Percentiles rank a stretch among this genome's conserved stretches.
These are phyloP conservation scores for Talaromyces islandicus DNA, from an alignment of 2,329 filamentous ascomycete species.

Conservation along the genomic window DNA sequence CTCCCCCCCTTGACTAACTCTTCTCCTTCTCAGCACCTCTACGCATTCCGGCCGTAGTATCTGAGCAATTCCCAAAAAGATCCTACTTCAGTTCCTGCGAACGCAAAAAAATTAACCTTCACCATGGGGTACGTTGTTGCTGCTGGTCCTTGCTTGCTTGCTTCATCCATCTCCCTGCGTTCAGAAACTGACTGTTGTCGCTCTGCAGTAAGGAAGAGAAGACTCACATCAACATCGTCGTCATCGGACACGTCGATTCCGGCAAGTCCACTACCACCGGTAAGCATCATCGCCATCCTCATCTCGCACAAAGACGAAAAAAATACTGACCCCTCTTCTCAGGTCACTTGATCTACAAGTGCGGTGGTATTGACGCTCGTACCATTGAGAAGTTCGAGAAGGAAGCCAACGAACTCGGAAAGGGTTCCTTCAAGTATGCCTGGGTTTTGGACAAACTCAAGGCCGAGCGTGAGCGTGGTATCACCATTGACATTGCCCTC, in stretches of 20 bases:
- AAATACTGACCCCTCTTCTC: background rate
- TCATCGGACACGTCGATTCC: conserved; percentile 99
- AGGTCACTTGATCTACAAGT: conserved; percentile 99
- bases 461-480: conserved; percentile 99
- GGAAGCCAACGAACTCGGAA: conserved; percentile 98
- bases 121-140: conserved; percentile 58
- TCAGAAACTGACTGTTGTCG: conserved; percentile 10
- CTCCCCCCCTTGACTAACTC: conserved; percentile 17
- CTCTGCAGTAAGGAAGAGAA: conserved; percentile 81
- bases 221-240: conserved; percentile 95
- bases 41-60: conserved; percentile 45
- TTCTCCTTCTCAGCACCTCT: conserved; percentile 41
- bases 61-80: conserved; percentile 44
- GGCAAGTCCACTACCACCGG: conserved; percentile 96
- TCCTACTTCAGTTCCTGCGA: conserved; percentile 37
- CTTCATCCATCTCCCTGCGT: background rate
- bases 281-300: conserved; percentile 48
- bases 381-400: conserved; percentile 99
- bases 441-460: conserved; percentile 99
- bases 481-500: conserved; percentile 99
- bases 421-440: conserved; percentile 99
- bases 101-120: conserved; percentile 38
- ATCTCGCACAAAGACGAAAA: conserved; percentile 28
- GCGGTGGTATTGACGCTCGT: conserved; percentile 99
- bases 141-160: too few relatives aligned